Base-by-base conservation (phyloP, 768 basidiomycete species). In the Hirschioporus abietinus region DNA sequence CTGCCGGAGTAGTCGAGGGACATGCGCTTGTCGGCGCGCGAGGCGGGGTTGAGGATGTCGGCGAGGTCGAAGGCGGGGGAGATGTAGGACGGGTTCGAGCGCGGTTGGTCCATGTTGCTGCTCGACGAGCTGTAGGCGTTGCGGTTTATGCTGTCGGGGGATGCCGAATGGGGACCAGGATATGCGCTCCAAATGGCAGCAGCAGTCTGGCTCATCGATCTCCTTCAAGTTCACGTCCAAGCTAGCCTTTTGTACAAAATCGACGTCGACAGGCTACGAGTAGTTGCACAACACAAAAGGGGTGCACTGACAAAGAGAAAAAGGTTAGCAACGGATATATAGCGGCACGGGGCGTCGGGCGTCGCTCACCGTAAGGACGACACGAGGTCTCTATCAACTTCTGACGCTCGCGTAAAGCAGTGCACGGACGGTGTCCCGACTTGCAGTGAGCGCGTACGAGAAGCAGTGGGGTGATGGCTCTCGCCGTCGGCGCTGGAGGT, bases 1-100 rank as follows among this genome's bases (percentile, higher is more conserved):
- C n/a, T 59, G 42, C 5, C 12, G 42, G 4, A 2, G 60, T 25
- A 61, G 60, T 61, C 60, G 60, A 61, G 60, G 15, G 60, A 61
- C 60, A 61, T 61, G 24, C 60, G 60, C 30, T 61, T 61, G 30
- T 61, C 60, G 76, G 70, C 15, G 76, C 74, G 35, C 80, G 76
- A 63, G 88, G 74, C 26, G 91, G 79, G 23, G 79, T 69, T 67
- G 89, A 87, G 24, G 90, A 76, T 2, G 88, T 87, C 18, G 80
- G 74, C 24, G 78, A 74, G 4, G 72, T 72, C 7, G 74, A 77
- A 20, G 74, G 72, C 0, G 78, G 76, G 34, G 78, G 73, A 1
- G 78, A 61, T 61, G 60, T 6, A 61, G 60, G 42, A 52, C 42
- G 42, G 42, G 42, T 52, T 52, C 3, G 42, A 12, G 42, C 42